Evolutionary conservation across 2,329 filamentous ascomycete genomes (phyloP), one percentile per base, ranked within the genome.

Genomic region (Penicillium aurantiogriseum): DNA sequence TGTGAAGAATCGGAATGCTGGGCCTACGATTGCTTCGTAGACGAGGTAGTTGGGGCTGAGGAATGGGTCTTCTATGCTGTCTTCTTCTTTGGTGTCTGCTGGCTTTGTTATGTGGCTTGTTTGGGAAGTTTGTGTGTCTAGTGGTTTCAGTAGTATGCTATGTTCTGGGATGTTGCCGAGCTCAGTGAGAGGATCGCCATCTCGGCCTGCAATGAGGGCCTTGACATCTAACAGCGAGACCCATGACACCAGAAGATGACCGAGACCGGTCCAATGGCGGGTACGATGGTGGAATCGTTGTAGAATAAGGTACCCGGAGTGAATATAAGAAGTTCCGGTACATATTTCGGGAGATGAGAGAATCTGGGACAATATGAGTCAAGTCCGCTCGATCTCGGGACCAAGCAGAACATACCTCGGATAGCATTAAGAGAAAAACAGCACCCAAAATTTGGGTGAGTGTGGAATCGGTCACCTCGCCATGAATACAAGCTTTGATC

Each of bases 181-280:
- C 21, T 70, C 69, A 27, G 64, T 52, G 19, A 74, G 63, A 17
- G 70, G 68, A 43, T 74, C 71, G 13, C 72, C 71, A 17, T 73
- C 72, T 19, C 72, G 71, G 25, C 72, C 72, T 23, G 72, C 72
- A 19, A 74, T 71, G 7, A 74, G 60, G 23, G 72, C 63, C 62
- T 73, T 74, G 50, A 74, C 67, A 46, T 74, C 72, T 5, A 74
- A 63, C 8, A 74, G 62, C 2, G 67, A 71, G 2, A 74, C 61
- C 71, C 72, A 74, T 21, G 71, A 69, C 25, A 69, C 66, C 31
- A 71, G 54, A 13, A 74, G 51, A 46, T 64, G 59, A 0, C 64
- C 67, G 10, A 72, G 55, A 0, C 71, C 71, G 4, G 60, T 68
- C 71, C 71, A 74, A 17, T 55, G 43, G 29, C 52, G 56, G 4